Percentiles rank a stretch among this genome's conserved stretches.
These are phyloP conservation scores for Biscogniauxia marginata DNA, from an alignment of 2,329 filamentous ascomycete species.

Conservation along the genomic window DNA sequence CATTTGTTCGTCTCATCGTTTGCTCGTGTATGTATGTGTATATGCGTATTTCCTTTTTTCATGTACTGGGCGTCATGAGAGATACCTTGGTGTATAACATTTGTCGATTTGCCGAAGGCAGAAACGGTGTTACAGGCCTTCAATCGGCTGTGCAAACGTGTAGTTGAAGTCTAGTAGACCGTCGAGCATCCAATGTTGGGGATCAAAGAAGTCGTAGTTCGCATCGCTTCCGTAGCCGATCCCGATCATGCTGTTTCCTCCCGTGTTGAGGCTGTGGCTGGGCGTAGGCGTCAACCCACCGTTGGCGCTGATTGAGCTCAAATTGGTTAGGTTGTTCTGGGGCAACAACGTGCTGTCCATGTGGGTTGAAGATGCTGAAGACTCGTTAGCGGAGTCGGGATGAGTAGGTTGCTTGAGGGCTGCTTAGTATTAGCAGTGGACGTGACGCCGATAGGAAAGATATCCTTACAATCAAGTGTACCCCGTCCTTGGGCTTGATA, in stretches of 20 bases:
- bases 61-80: not conserved
- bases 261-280: constrained; percentile 43
- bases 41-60: not conserved
- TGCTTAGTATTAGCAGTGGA: constrained; percentile 37
- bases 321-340: constrained; percentile 48
- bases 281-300: constrained; percentile 53
- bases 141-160: constrained; percentile 52
- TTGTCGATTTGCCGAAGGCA: not conserved
- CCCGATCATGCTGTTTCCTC: constrained; percentile 48
- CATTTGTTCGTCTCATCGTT: not conserved
- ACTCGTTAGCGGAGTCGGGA: constrained; percentile 74
- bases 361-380: constrained; percentile 66
- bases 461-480: constrained; percentile 64
- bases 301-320: constrained; percentile 47
- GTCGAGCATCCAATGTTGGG: constrained; percentile 91
- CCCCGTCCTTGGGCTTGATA: constrained; percentile 70
- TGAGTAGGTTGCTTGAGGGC: constrained; percentile 86
- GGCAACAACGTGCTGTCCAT: constrained; percentile 60
- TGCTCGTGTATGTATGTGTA: not conserved
- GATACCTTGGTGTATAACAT: not conserved
- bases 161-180: constrained; percentile 80
- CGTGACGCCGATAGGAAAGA: constrained; percentile 27
- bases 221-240: constrained; percentile 60
- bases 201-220: constrained; percentile 87
- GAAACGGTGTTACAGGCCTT: constrained; percentile 44